Evolutionary conservation across 306 rosid genomes (phyloP).

Genomic region (Canavalia ensiformis): DNA sequence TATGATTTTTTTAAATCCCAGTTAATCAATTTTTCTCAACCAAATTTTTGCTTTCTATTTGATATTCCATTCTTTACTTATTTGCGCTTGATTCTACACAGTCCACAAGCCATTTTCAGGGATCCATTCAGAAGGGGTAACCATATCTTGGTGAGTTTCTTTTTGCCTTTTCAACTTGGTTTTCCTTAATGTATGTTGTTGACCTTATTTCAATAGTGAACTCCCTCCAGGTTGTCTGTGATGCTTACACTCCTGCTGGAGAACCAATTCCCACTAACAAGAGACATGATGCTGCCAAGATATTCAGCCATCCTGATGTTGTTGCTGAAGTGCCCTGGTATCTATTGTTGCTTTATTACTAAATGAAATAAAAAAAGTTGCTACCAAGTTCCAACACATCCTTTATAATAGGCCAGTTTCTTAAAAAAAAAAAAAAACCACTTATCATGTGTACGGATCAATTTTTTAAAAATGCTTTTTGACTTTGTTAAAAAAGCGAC

Average conservation of each 20-base stretch:
- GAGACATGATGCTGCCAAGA: slow-evolving; percentile 65
- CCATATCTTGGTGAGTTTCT: slow-evolving; percentile 69
- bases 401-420: too few species aligned
- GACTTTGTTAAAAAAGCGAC: too few species aligned
- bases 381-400: too few species aligned
- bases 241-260: slow-evolving; percentile 73
- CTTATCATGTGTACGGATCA: too few species aligned
- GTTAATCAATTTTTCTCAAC: background rate
- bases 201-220: background rate
- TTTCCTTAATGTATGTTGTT: background rate
- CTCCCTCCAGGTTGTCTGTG: slow-evolving; percentile 61
- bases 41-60: background rate
- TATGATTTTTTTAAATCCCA: slow-evolving; percentile 45
- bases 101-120: slow-evolving; percentile 92
- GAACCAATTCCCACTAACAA: slow-evolving; percentile 73
- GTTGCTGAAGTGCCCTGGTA: slow-evolving; percentile 67
- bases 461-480: too few species aligned
- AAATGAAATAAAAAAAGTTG: background rate
- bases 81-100: slow-evolving; percentile 43
- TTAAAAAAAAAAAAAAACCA: too few species aligned
- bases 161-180: background rate
- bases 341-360: background rate
- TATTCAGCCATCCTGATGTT: slow-evolving; percentile 70
- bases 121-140: slow-evolving; percentile 92
- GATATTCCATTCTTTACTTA: slow-evolving; percentile 6